Evolutionary conservation across 2,329 filamentous ascomycete genomes (phyloP).

Genomic region (Emergomyces pasteurianus): DNA sequence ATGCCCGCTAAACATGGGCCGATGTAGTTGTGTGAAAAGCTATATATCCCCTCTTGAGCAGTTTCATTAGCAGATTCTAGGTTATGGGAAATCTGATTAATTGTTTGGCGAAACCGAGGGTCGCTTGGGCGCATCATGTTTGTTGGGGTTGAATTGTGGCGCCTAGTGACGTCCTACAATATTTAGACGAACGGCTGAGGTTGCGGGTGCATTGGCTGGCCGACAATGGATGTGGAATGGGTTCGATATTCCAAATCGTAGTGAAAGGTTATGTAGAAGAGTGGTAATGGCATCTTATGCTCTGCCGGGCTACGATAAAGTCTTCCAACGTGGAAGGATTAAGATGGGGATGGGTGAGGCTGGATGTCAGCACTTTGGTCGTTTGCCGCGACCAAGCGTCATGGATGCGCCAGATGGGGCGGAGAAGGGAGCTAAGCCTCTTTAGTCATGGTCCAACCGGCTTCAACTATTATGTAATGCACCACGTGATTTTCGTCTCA

Average conservation of each 20-base stretch:
- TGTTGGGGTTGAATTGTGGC: neutral
- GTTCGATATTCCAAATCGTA: neutral
- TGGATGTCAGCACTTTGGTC: neutral
- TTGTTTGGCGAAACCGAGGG: conserved; percentile 80
- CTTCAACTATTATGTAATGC: no score
- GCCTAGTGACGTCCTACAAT: neutral
- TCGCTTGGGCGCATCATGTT: conserved; percentile 54
- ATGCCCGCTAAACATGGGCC: conserved; percentile 65
- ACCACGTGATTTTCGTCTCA: no score
- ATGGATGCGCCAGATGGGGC: no score
- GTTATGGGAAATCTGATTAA: conserved; percentile 86
- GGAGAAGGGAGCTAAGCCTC: no score
- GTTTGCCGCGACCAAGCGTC: no score
- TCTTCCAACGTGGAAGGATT: neutral
- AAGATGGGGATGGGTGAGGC: neutral
- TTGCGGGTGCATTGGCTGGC: neutral
- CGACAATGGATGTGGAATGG: conserved; percentile 1
- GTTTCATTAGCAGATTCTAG: conserved; percentile 83
- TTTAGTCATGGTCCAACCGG: neutral
- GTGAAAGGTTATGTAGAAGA: neutral
- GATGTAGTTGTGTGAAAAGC: conserved; percentile 76
- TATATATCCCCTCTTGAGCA: conserved; percentile 83
- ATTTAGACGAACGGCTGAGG: neutral
- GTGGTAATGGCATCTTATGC: neutral
- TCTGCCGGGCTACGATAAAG: neutral